Conservation (phyloP, 306 rosid genomes). For the Gillenia trifoliata region DNA sequence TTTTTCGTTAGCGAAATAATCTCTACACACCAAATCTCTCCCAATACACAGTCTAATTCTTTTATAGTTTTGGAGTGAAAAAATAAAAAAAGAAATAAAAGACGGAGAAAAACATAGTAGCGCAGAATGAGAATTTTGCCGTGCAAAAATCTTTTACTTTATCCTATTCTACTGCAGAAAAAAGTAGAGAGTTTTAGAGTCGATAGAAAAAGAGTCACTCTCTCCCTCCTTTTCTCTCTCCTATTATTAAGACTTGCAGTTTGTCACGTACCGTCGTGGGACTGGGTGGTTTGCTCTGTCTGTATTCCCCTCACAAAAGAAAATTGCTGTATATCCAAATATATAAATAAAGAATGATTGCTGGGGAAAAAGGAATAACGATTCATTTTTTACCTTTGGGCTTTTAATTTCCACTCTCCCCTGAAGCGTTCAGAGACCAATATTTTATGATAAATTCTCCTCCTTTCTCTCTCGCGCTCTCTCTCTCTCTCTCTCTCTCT, state of each 20-base stretch:
- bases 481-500: constrained; percentile 4
- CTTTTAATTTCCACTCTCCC: background rate
- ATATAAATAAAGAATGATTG: background rate
- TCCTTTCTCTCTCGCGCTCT: background rate
- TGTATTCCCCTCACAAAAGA: background rate
- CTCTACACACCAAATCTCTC: background rate
- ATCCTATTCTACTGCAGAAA: background rate
- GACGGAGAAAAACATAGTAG: background rate
- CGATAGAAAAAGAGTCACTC: background rate
- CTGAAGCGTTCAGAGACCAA: background rate
- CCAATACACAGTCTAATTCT: no score
- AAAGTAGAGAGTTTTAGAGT: background rate
- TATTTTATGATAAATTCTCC: constrained; percentile 1
- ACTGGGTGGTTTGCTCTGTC: background rate
- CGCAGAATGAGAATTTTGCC: background rate
- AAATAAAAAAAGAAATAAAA: no score
- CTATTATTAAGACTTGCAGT: background rate
- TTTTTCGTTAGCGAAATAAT: no score
- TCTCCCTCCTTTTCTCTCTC: background rate
- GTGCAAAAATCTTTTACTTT: background rate
- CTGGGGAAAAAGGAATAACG: background rate
- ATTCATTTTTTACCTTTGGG: background rate
- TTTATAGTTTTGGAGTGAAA: no score
- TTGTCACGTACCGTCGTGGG: constrained; percentile 2
- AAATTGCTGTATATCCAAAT: background rate